Evolutionary conservation across 805 yeast genomes (phyloP), one percentile per base, ranked within the genome.

Genomic region (Clavispora fructus): DNA sequence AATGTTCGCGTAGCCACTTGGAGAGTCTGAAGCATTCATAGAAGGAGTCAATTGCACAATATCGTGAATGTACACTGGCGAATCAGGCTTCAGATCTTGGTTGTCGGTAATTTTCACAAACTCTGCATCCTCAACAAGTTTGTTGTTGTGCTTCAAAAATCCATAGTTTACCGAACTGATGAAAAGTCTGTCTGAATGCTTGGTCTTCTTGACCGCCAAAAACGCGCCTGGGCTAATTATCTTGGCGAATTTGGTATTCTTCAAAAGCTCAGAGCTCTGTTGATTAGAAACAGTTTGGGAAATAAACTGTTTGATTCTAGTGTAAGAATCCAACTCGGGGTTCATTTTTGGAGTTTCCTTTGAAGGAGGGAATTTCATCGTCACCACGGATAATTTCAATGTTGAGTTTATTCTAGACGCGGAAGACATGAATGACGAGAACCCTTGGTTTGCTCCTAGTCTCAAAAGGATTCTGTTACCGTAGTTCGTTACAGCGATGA

Each of bases 91-190:
- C 12, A 16, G 42, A 1, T 10, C 27, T 7, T 30, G 30, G 6
- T n/a, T 7, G 7, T 29, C 23, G 6, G 60, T 56, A 37, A 63
- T 52, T n/a, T 62, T 61, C 30, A 87, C 65, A 56, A 83, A 79
- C 45, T 90, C 88, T 3, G 94, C 89, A 61, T 87, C 92, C 64
- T 90, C 97, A 29, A 84, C 74, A 55, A 84, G 78, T 54, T 79
- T 80, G 48, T 80, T 81, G 48, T 82, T 81, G 53, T 82, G 83
- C 59, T 88, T 89, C 51, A 89, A 68, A 37, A 86, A 74, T 38
- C 97, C 96, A 58, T 87, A 83, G 63, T 94, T 97, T 7, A 94
- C 85, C 8, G 89, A 84, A 40, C 92, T 75, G 3, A 85, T 83
- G 62, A 86, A 89, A 19, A 88, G 64, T 45, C 77, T 75, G 49